Base-by-base conservation (phyloP, 176 grass and related monocot genomes). In the Carex scoparia region DNA sequence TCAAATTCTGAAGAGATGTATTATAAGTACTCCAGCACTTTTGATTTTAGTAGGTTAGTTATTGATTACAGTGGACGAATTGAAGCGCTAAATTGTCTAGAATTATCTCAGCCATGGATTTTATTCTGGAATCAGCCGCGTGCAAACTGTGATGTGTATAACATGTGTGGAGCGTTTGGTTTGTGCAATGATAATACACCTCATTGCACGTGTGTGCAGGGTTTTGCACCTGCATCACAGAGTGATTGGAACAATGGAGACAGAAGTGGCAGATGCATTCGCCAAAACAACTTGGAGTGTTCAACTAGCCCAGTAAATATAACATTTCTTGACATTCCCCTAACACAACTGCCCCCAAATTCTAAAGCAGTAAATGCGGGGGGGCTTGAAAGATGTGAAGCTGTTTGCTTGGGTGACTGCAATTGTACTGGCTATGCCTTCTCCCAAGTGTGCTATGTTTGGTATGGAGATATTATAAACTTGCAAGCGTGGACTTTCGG, bases 381-480 rank as follows among this genome's bases (percentile, higher is more conserved):
- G 42, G 42, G 5, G 42, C 0, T 46, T 18, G n/a, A 66, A 15
- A 12, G 69, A 1, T 86, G 85, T 37, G 60, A 76, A 55, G 18
- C 32, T n/a, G 35, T 33, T 30, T 86, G 85, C 49, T 80, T 53
- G 58, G 54, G 64, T 10, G 54, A 86, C 19, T 81, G 85, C 30
- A 79, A 49, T 10, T 86, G 85, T 76, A 84, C 53, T 38, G 86
- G 57, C 23, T 87, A 84, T 65, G 57, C 80, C 9, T 77, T 65
- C 19, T 61, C 80, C 1, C 11, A 83, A n/a, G 58, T 23, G 8
- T 83, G 80, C 57, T 63, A 61, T 64, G 38, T 83, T 65, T 83
- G 80, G 80, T 83, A 46, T 66, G 80, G 80, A 65, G 80, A 83
- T 49, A 59, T 83, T 83, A 32, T 40, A 64, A 2, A 44, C 11